Conservation (phyloP, 352 stramenopile genomes). For the Phytophthora meadii region DNA sequence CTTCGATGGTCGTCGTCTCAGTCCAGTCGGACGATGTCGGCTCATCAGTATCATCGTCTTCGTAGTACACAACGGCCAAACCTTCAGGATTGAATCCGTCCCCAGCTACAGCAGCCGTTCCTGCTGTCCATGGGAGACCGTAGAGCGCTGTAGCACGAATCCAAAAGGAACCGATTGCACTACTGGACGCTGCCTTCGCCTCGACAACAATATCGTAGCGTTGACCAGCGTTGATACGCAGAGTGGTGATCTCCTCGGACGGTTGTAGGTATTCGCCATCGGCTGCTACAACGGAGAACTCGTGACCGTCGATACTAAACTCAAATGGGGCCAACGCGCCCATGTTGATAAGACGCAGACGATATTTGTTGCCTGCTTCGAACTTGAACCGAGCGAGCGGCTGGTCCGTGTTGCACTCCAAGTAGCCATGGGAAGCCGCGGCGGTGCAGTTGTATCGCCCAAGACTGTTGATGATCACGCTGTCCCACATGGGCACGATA, state of each 20-base stretch:
- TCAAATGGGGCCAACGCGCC: conserved; percentile 35
- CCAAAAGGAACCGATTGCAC: conserved; percentile 28
- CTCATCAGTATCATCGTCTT: conserved; percentile 6
- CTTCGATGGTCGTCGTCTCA: conserved; percentile 22
- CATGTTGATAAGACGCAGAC: conserved; percentile 42
- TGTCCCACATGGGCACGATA: conserved; percentile 36
- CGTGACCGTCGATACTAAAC: conserved; percentile 43
- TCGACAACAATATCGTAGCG: conserved; percentile 40
- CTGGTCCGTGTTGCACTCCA: conserved; percentile 27
- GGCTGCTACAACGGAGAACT: conserved; percentile 36
- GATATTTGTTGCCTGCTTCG: conserved; percentile 32
- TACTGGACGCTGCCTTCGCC: conserved; percentile 17
- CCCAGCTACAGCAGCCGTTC: conserved; percentile 9
- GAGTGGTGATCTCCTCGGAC: conserved; percentile 32
- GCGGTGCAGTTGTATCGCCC: conserved; percentile 44
- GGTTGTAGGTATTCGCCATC: conserved; percentile 35
- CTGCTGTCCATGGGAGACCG: conserved; percentile 35
- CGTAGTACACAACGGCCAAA: conserved; percentile 30
- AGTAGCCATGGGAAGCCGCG: conserved; percentile 14
- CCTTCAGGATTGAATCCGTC: conserved; percentile 36
- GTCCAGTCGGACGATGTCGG: conserved; percentile 28
- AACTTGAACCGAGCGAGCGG: conserved; percentile 34
- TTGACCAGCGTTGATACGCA: conserved; percentile 40
- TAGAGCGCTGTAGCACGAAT: conserved; percentile 30
- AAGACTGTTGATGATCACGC: conserved; percentile 37